Percentiles rank a stretch among this genome's conserved stretches.
Conservation (phyloP, 2,329 filamentous ascomycete genomes). For the Chaetomium sp. region DNA sequence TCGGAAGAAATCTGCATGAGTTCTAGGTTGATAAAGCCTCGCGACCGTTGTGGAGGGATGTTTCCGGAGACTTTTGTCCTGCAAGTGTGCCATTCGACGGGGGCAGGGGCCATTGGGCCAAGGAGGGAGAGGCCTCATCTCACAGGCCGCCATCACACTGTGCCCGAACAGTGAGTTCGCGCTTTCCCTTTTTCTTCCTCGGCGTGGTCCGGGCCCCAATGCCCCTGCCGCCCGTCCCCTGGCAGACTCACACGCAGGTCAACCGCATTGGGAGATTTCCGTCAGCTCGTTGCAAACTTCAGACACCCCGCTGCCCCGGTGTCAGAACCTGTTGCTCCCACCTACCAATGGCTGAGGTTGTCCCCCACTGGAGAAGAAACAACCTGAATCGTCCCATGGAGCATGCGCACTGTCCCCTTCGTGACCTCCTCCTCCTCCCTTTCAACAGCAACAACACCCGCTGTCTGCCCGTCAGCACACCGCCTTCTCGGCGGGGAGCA, state of each 20-base stretch:
- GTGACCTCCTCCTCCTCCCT: not conserved
- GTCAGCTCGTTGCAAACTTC: not conserved
- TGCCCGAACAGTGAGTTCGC: slow-evolving; percentile 31
- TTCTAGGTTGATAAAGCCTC: not conserved
- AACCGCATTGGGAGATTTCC: slow-evolving; percentile 14
- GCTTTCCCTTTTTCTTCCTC: not conserved
- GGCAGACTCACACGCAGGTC: slow-evolving; percentile 1
- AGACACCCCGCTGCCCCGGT: too few relatives aligned
- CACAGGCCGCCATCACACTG: slow-evolving; percentile 5
- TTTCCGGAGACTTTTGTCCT: slow-evolving; percentile 8
- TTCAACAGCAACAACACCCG: not conserved
- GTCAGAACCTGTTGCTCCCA: too few relatives aligned
- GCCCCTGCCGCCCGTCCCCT: slow-evolving; percentile 7
- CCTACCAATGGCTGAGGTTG: not conserved
- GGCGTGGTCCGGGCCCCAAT: slow-evolving; percentile 7
- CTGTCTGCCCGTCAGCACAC: not conserved
- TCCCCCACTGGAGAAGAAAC: slow-evolving; percentile 1
- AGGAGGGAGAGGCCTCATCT: not conserved
- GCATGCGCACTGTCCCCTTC: not conserved
- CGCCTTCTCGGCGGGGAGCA: not conserved
- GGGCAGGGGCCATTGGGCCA: not conserved
- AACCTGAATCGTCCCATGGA: slow-evolving; percentile 9
- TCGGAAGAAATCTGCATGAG: not conserved
- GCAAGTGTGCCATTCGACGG: not conserved
- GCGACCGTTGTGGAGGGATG: slow-evolving; percentile 2